Conservation (phyloP, 176 grass and related monocot genomes). For the Pontederia crassipes region DNA sequence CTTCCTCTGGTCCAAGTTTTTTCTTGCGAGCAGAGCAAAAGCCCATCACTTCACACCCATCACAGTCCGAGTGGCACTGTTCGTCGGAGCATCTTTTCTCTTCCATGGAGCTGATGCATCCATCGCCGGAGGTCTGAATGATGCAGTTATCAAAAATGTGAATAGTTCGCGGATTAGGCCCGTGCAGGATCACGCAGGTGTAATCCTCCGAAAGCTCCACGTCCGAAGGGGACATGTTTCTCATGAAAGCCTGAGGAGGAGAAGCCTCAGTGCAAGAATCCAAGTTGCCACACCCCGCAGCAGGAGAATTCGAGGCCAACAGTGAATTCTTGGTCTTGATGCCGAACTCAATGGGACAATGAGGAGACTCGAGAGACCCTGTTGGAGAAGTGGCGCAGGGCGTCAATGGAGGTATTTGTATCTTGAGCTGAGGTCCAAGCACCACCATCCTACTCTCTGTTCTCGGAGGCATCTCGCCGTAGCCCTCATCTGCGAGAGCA, state of each 20-base stretch:
- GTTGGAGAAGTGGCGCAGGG: neutral
- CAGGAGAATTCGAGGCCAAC: conserved; percentile 6
- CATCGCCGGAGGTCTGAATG: conserved; percentile 23
- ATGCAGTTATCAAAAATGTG: conserved; percentile 63
- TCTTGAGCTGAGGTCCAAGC: conserved; percentile 29
- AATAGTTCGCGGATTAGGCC: conserved; percentile 47
- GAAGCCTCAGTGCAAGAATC: neutral
- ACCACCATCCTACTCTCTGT: conserved; percentile 23
- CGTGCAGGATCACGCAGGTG: conserved; percentile 54
- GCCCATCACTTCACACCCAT: conserved; percentile 25
- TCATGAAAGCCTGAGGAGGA: neutral
- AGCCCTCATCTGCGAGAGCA: conserved; percentile 29
- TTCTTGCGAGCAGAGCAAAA: conserved; percentile 54
- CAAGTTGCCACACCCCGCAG: neutral
- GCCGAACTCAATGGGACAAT: conserved; percentile 27
- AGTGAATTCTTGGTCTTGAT: conserved; percentile 25
- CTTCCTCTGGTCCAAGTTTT: conserved; percentile 39
- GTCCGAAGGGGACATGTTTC: conserved; percentile 22
- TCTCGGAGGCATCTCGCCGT: neutral
- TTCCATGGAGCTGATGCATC: conserved; percentile 1
- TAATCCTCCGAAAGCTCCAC: conserved; percentile 73
- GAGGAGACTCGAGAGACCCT: neutral
- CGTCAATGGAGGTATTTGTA: conserved; percentile 23
- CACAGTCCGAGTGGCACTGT: neutral
- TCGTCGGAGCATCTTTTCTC: neutral